Evolutionary conservation across 805 yeast genomes (phyloP), one percentile per base, ranked within the genome.

Genomic region (Kodamaea neixiangensis): DNA sequence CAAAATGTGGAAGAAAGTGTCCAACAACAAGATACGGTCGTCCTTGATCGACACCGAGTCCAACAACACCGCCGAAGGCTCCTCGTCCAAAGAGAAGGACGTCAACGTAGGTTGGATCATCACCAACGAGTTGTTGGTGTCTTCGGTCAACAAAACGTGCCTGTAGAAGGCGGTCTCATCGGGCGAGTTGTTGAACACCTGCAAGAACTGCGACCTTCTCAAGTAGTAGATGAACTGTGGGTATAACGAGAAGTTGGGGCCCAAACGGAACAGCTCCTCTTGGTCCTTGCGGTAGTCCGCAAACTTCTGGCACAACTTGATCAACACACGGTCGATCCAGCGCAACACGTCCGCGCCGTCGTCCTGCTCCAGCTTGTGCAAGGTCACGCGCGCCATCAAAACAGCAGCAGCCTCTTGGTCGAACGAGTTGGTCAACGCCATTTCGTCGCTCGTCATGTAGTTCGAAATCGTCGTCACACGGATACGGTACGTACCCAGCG

Each of bases 351-450:
- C 98, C 11, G 96, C 92, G 40, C 94, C 94, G 61, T 90, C 96
- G 62, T 91, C 97, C 57, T 75, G 78, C 58, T 74, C 78, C 20
- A 87, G 80, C 67, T 91, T 91, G 77, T 81, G 86, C 42, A 93
- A 91, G 9, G 97, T 94, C 49, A 93, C 80, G 65, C 98, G 80
- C 1, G 97, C 87, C 85, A 93, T 86, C 52, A 92, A 74, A 1
- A 92, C 97, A 13, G 97, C 96, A 2, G 99, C 97, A 10, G 97
- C 97, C 71, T 94, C 98, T 76, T 94, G 98, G 72, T 94, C 99
- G 68, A 94, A 94, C n/a, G 94, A 86, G 52, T 71, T 71, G 14
- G 83, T 72, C 52, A 81, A 69, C 44, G 69, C 60, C 44, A 66
- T 68, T 51, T 78, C 81, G 40, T 80, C 81, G 20, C 77, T 69